phyloP scores from a whole-genome alignment of 2,329 filamentous ascomycete genomes.

The Calonectria pteridis region DNA sequence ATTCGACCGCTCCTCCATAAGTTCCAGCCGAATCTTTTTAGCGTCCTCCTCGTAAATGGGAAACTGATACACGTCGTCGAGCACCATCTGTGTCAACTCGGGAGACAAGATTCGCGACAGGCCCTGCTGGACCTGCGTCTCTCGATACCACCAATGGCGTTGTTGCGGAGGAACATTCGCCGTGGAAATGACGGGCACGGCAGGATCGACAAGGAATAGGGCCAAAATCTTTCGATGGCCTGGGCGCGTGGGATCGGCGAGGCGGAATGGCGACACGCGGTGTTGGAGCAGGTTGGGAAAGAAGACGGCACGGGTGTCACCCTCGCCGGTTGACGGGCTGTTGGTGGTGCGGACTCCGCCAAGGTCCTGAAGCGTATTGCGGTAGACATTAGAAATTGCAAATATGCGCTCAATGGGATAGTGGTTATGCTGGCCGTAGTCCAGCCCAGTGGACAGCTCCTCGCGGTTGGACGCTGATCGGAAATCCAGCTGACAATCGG shows the following conservation, averaged over 20 bases:
- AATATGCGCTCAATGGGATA: slow-evolving; percentile 51
- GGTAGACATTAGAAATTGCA: slow-evolving; percentile 42
- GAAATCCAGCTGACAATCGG: slow-evolving; percentile 63
- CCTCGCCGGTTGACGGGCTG: neutral
- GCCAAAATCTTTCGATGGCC: slow-evolving; percentile 72
- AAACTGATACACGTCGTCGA: neutral
- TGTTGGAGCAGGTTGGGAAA: slow-evolving; percentile 70
- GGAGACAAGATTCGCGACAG: neutral
- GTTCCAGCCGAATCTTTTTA: neutral
- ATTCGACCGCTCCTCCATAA: neutral
- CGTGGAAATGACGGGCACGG: slow-evolving; percentile 57
- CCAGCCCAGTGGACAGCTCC: slow-evolving; percentile 17
- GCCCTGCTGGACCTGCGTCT: neutral
- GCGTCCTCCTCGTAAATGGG: neutral
- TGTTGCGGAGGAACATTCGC: slow-evolving; percentile 60
- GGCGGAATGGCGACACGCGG: slow-evolving; percentile 62
- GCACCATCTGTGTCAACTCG: neutral
- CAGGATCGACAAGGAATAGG: slow-evolving; percentile 71
- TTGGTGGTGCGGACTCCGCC: slow-evolving; percentile 59
- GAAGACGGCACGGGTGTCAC: slow-evolving; percentile 61
- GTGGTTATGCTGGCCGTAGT: slow-evolving; percentile 49
- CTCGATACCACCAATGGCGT: slow-evolving; percentile 50
- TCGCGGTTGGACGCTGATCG: slow-evolving; percentile 54
- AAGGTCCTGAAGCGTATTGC: slow-evolving; percentile 49
- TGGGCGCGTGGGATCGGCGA: slow-evolving; percentile 63